Evolutionary conservation across 768 basidiomycete genomes (phyloP), one percentile per base, ranked within the genome.

Genomic region (Xerocomellus amylosporus): DNA sequence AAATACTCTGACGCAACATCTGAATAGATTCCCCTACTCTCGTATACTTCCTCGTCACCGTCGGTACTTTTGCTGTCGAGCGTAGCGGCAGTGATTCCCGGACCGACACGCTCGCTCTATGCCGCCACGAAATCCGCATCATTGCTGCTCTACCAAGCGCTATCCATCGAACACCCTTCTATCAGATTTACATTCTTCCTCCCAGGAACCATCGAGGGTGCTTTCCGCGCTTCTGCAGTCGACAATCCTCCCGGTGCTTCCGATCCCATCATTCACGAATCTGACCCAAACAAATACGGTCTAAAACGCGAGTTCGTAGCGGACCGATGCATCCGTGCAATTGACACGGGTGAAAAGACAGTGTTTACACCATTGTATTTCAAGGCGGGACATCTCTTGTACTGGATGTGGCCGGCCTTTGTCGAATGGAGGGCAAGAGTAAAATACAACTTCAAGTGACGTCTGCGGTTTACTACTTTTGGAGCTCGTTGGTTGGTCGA

Each of bases 41-140:
- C 80, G 12, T 65, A 75, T 24, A 80, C 85, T 0, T 93, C 91
- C 0, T 52, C 66, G 0, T 77, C 81, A 0, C 93, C 93, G 0
- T 82, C 90, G 0, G 76, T 96, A 36, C 80, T 92, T 26, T 82
- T 95, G 39, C 66, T 97, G 34, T 91, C 91, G 8, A 88, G 86
- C 28, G 74, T 87, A 3, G 94, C 87, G 3, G 83, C 90, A 3
- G 75, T 87, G 7, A 84, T 94, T 34, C 90, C 94, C 3, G 84
- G 93, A 0, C 94, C 94, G 1, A 93, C 90, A 1, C 86, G 94
- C 8, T 74, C 90, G 1, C 73, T 98, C 34, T 98, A 98, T 66
- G 84, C 80, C 0, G 83, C 92, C 4, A 90, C 88, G 10, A 97
- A 98, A 69, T 77, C 87, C 3, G 88, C 93, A 0, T 84, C 88